Evolutionary conservation across 2,329 filamentous ascomycete genomes (phyloP).

Genomic region (Helotiales sp.): DNA sequence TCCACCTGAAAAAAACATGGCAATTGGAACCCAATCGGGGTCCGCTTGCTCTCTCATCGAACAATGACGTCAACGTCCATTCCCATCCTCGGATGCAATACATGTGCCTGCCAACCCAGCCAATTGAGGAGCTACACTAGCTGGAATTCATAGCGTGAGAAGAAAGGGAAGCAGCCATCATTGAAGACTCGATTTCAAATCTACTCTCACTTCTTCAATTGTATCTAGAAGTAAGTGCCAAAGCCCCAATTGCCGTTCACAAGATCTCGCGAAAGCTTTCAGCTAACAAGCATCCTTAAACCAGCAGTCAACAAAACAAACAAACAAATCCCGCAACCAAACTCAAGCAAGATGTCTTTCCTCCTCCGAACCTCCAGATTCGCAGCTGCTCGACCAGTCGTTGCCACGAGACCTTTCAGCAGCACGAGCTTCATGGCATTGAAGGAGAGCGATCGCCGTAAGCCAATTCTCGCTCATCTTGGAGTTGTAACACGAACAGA

Average conservation of each 20-base stretch:
- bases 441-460: conserved; percentile 42
- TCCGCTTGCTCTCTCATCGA: not conserved
- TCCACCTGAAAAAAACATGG: not conserved
- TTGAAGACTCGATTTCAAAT: not conserved
- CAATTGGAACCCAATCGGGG: not conserved
- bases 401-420: conserved; percentile 30
- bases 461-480: conserved; percentile 23
- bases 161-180: not conserved
- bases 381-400: conserved; percentile 21
- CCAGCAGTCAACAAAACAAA: not conserved
- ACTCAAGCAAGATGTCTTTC: conserved; percentile 57
- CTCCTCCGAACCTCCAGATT: conserved; percentile 31
- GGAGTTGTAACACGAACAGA: too few species aligned
- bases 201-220: not conserved
- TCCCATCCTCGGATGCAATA: not conserved
- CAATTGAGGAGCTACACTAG: not conserved
- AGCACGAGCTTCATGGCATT: conserved; percentile 29
- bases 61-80: not conserved
- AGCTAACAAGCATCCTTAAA: not conserved
- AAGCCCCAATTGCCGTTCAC: not conserved
- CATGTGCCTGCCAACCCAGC: not conserved
- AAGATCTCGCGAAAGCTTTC: not conserved
- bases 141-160: not conserved
- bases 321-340: conserved; percentile 15
- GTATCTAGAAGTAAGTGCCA: not conserved